Evolutionary conservation across 2,329 filamentous ascomycete genomes (phyloP).

Genomic region (Neonectria magnoliae): DNA sequence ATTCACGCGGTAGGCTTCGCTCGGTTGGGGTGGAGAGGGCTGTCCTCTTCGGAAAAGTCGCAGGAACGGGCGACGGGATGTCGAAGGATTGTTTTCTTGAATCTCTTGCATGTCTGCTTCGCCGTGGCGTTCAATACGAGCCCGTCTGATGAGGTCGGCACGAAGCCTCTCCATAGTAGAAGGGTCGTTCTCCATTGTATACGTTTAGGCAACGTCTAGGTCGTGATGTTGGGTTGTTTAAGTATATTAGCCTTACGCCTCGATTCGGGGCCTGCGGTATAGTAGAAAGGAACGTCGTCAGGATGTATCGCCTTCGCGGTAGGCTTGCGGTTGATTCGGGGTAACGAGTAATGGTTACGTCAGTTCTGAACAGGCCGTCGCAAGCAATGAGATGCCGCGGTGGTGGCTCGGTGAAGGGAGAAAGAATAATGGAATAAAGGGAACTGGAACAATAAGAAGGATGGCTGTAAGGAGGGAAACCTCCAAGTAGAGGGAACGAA

Average conservation of each 20-base stretch:
- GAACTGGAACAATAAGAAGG: background rate
- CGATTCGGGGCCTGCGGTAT: background rate
- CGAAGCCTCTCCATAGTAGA: conserved; percentile 47
- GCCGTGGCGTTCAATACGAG: conserved; percentile 41
- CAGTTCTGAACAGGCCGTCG: background rate
- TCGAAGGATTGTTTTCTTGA: conserved; percentile 16
- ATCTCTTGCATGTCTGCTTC: conserved; percentile 19
- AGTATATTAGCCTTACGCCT: background rate
- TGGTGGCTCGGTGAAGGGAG: background rate
- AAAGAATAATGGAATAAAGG: background rate
- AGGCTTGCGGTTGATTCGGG: background rate
- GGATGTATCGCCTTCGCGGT: background rate
- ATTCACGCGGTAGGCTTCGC: conserved; percentile 36
- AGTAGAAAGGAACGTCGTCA: background rate
- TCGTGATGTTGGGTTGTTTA: background rate
- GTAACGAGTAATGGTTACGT: background rate
- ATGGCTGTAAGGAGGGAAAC: background rate
- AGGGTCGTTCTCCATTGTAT: conserved; percentile 35
- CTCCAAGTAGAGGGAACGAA: conserved; percentile 6
- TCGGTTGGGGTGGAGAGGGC: conserved; percentile 24
- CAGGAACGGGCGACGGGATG: conserved; percentile 27
- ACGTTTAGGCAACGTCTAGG: background rate
- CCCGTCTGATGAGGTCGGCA: conserved; percentile 46
- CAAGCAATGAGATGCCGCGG: background rate
- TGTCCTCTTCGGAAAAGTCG: conserved; percentile 33